Evolutionary conservation across 192 early-diverging fungal species (phyloP), one percentile per base, ranked within the genome.

Genomic region (Phlyctochytrium bullatum): DNA sequence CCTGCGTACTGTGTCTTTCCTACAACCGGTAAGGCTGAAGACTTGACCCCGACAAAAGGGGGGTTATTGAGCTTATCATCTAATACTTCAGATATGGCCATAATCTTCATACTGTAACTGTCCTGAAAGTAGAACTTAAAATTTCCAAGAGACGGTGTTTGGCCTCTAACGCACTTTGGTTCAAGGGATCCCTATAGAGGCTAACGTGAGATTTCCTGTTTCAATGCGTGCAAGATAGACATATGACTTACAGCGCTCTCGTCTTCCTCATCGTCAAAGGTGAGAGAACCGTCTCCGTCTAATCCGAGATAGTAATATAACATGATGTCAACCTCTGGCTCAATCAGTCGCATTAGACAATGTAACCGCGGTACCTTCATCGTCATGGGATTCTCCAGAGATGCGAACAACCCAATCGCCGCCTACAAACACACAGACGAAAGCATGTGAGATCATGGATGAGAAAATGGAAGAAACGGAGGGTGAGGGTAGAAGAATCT

Each of bases 381-480:
- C 62, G 27, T 63, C 67, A 23, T 88, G 79, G 0, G 88, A 84
- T 1, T 75, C 82, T 56, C 95, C 95, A 1, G 82, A 80, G 36
- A 97, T 90, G 14, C 90, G 84, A 2, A 85, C 86, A 29, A 83
- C 89, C 90, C 90, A 91, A 50, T 90, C 86, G 30, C 89, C 91
- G 34, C 89, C 89, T 88, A 64, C 50, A 40, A 69, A 25, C 57
- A 36, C 24, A n/a, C n/a, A n/a, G n/a, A n/a, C n/a, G n/a, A n/a
- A n/a, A 24, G n/a, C 2, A 66, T 33, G 20, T 34, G 33, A 62
- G 32, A 36, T 33, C 23, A 2, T 12, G 0, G n/a, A n/a, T n/a
- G n/a, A n/a, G 34, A 40, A 16, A 10, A 20, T 3, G 25, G 52
- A 69, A 53, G 6, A 25, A 59, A 34, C 72, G 65, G 25, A 78